Evolutionary conservation across 176 grass and related monocot species (phyloP).

Genomic region (Aegilops sharonensis): DNA sequence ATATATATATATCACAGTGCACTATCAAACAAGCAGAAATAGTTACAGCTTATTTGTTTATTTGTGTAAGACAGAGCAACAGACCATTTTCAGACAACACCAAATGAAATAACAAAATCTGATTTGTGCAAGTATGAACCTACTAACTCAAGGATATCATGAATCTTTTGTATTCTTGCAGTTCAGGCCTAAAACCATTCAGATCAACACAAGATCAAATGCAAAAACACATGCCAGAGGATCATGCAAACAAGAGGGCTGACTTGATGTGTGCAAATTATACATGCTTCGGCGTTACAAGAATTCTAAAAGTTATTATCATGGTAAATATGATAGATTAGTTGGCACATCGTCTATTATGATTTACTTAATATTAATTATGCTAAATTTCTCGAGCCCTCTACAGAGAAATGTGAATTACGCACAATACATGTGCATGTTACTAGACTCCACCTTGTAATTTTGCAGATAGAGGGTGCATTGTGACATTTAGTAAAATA

Average conservation of each 20-base stretch:
- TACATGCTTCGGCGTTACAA: background rate
- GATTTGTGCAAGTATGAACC: background rate
- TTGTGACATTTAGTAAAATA: background rate
- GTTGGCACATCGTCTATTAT: background rate
- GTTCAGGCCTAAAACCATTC: background rate
- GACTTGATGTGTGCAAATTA: background rate
- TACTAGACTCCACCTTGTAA: background rate
- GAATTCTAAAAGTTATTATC: background rate
- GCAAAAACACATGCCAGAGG: background rate
- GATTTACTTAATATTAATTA: background rate
- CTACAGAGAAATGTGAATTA: background rate
- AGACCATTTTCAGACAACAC: background rate
- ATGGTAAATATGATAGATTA: background rate
- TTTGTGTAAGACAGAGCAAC: no score
- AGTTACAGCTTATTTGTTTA: background rate
- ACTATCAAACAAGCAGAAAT: background rate
- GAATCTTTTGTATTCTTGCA: background rate
- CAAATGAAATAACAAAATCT: background rate
- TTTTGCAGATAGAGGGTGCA: background rate
- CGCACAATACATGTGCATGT: background rate
- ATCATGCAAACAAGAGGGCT: conserved; percentile 4
- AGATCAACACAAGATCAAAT: background rate
- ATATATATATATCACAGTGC: background rate
- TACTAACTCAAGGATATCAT: background rate
- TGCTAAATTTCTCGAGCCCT: background rate